Conservation (phyloP, 176 grass and related monocot species). For the Oryza australiensis region DNA sequence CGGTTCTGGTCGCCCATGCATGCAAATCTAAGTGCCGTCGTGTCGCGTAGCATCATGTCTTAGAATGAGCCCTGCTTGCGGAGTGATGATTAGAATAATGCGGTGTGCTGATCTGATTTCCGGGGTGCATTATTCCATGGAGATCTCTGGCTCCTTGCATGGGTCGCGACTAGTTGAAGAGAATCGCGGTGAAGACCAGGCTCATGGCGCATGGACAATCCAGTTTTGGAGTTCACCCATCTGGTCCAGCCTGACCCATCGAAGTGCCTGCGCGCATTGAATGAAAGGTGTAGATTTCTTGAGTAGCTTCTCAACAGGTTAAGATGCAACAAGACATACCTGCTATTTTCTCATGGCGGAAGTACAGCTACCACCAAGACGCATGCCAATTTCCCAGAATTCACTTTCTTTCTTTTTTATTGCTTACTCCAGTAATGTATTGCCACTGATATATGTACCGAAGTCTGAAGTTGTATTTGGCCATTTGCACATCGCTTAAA, state of each 20-base stretch:
- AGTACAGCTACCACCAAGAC: slow-evolving; percentile 14
- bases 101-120: slow-evolving; percentile 30
- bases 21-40: slow-evolving; percentile 86
- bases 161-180: slow-evolving; percentile 59
- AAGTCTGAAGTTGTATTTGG: not conserved
- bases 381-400: slow-evolving; percentile 21
- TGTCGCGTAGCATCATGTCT: slow-evolving; percentile 94
- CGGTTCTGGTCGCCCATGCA: slow-evolving; percentile 52
- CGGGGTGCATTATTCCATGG: slow-evolving; percentile 33
- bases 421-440: not conserved
- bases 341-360: slow-evolving; percentile 24
- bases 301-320: slow-evolving; percentile 37
- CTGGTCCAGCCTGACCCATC: slow-evolving; percentile 21
- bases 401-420: not conserved
- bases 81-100: slow-evolving; percentile 34
- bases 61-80: slow-evolving; percentile 62
- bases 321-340: slow-evolving; percentile 48
- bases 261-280: slow-evolving; percentile 30
- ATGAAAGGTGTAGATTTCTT: slow-evolving; percentile 15
- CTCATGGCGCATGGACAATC: slow-evolving; percentile 25
- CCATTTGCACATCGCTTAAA: slow-evolving; percentile 29
- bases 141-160: slow-evolving; percentile 59
- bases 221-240: slow-evolving; percentile 20
- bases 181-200: slow-evolving; percentile 52
- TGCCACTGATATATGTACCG: not conserved